Conservation (phyloP, 768 basidiomycete species). For the Tylopilus balloui region DNA sequence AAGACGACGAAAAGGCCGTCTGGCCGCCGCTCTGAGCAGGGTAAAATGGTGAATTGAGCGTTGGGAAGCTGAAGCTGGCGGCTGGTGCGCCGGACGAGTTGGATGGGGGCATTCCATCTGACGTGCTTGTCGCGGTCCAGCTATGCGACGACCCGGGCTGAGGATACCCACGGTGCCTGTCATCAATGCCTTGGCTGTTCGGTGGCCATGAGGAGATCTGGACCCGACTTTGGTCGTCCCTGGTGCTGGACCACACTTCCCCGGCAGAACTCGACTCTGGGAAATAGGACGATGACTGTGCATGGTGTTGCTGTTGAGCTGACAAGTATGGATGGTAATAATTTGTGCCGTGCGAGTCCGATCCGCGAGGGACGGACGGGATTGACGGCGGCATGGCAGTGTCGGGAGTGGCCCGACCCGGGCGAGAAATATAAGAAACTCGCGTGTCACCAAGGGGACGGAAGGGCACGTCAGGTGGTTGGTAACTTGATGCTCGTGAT, state of each 20-base stretch:
- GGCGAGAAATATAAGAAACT: slow-evolving; percentile 24
- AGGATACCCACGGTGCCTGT: slow-evolving; percentile 31
- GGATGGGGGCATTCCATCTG: slow-evolving; percentile 23
- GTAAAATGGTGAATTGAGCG: slow-evolving; percentile 55
- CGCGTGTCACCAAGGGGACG: slow-evolving; percentile 27
- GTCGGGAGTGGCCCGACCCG: slow-evolving; percentile 28
- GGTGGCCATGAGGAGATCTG: slow-evolving; percentile 27
- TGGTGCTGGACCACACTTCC: slow-evolving; percentile 20
- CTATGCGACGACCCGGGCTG: slow-evolving; percentile 22
- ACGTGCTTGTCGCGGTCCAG: slow-evolving; percentile 19
- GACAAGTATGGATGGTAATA: slow-evolving; percentile 27
- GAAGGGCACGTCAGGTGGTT: slow-evolving; percentile 22
- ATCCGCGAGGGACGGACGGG: slow-evolving; percentile 24
- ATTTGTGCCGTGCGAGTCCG: slow-evolving; percentile 18
- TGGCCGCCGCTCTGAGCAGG: slow-evolving; percentile 38
- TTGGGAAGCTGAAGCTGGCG: slow-evolving; percentile 41
- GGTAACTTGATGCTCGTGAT: slow-evolving; percentile 23
- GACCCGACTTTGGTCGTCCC: slow-evolving; percentile 22
- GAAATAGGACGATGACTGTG: slow-evolving; percentile 24
- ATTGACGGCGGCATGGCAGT: slow-evolving; percentile 13
- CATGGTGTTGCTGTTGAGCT: slow-evolving; percentile 23
- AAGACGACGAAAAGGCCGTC: slow-evolving; percentile 29
- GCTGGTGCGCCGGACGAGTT: slow-evolving; percentile 20
- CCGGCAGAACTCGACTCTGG: slow-evolving; percentile 13
- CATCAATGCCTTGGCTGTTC: slow-evolving; percentile 20